Conservation (phyloP, 1,284 basidiomycete species). For the Testicularia cyperi region DNA sequence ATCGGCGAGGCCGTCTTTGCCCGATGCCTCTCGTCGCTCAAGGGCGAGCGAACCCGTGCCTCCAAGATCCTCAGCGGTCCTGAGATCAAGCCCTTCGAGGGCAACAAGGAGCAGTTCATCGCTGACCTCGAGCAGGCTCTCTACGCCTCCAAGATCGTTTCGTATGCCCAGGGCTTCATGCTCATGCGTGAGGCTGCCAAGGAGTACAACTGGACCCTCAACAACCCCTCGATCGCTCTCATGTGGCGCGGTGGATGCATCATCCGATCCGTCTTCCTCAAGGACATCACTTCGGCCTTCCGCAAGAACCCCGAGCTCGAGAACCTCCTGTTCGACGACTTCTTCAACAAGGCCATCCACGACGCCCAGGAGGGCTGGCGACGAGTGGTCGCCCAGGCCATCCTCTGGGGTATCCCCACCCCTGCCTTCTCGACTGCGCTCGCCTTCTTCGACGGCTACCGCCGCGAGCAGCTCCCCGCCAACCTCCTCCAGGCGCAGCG, state of each 20-base stretch:
- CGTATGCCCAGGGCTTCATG: constrained; percentile 97
- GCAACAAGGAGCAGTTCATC: constrained; percentile 98
- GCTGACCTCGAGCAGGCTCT: constrained; percentile 98
- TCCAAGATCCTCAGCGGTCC: constrained; percentile 88
- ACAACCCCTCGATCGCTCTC: constrained; percentile 90
- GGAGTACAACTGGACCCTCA: constrained; percentile 71
- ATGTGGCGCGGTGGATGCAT: constrained; percentile 99
- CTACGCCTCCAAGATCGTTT: constrained; percentile 91
- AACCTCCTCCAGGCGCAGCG: constrained; percentile 87
- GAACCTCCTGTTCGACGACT: constrained; percentile 92
- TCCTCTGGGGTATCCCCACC: constrained; percentile 95
- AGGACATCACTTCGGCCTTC: constrained; percentile 74
- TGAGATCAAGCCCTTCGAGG: constrained; percentile 86
- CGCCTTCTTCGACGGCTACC: constrained; percentile 98
- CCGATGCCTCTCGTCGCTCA: constrained; percentile 94
- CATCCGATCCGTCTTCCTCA: constrained; percentile 67
- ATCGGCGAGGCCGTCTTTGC: constrained; percentile 99
- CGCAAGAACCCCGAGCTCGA: constrained; percentile 82
- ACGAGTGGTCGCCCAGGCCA: constrained; percentile 91
- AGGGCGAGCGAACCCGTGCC: constrained; percentile 92
- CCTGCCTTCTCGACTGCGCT: constrained; percentile 95
- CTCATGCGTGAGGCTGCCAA: constrained; percentile 97
- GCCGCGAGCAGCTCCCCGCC: constrained; percentile 81
- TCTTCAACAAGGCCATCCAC: constrained; percentile 94
- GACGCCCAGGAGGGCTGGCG: constrained; percentile 97